Percentiles rank a stretch among this genome's conserved stretches.
Evolutionary conservation across 2,329 filamentous ascomycete genomes (phyloP).

Genomic region (Ophiosphaerella korrae): DNA sequence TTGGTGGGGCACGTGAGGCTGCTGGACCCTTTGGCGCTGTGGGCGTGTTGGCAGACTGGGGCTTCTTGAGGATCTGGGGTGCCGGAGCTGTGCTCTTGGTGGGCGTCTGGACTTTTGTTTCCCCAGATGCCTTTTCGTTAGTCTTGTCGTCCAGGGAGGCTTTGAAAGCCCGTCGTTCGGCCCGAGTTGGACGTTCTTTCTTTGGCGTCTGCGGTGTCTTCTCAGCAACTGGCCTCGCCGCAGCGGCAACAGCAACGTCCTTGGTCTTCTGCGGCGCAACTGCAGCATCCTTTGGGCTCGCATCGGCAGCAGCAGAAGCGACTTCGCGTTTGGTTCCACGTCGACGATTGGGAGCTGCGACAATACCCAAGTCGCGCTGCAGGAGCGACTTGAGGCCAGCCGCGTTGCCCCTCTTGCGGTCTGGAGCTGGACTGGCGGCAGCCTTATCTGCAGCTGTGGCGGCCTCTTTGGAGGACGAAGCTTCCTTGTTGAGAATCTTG

Average conservation of each 20-base stretch:
- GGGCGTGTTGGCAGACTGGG: constrained; percentile 30
- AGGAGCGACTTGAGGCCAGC: constrained; percentile 63
- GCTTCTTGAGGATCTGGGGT: constrained; percentile 49
- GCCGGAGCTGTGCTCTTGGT: constrained; percentile 34
- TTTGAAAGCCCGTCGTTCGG: constrained; percentile 47
- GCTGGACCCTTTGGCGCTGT: constrained; percentile 39
- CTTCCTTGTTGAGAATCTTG: constrained; percentile 61
- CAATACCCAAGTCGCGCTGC: constrained; percentile 65
- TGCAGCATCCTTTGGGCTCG: constrained; percentile 30
- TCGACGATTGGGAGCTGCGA: constrained; percentile 49
- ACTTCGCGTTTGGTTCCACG: constrained; percentile 47
- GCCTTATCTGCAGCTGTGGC: constrained; percentile 40
- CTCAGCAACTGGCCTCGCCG: constrained; percentile 22
- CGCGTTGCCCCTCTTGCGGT: constrained; percentile 59
- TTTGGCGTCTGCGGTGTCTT: constrained; percentile 38
- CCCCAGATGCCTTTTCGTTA: constrained; percentile 28
- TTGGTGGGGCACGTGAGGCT: constrained; percentile 33
- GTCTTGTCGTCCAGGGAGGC: constrained; percentile 41
- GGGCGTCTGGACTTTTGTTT: constrained; percentile 31
- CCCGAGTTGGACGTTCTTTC: constrained; percentile 47
- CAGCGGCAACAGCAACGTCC: constrained; percentile 22
- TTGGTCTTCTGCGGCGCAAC: constrained; percentile 37
- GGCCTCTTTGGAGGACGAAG: constrained; percentile 39
- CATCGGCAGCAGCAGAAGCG: constrained; percentile 25
- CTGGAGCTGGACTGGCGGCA: constrained; percentile 48